Evolutionary conservation across 2,329 filamentous ascomycete genomes (phyloP), one percentile per base, ranked within the genome.

Genomic region (Trichophyton equinum): DNA sequence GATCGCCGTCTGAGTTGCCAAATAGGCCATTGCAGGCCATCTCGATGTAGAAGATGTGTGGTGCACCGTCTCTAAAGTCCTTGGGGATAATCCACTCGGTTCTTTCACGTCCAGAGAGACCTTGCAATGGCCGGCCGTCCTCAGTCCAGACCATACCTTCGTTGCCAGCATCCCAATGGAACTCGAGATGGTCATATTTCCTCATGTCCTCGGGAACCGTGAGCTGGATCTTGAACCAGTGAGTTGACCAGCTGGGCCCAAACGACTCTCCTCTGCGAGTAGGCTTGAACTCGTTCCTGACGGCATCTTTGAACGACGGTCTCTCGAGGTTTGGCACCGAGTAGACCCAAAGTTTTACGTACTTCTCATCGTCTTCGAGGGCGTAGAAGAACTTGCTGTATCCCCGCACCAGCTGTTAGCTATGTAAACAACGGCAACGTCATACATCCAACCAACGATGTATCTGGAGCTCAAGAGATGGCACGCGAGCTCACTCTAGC

Each of bases 1-100:
- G 84, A 72, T 95, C 90, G 20, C 87, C 87, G 0, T 87, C 81
- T 0, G 91, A 87, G 72, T 96, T 96, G 67, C 94, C 94, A 76
- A 97, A 97, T 91, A 97, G 97, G 73, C 87, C 86, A 73, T 99
- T 99, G 76, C 94, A 97, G 20, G 94, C 94, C 89, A 97, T 96
- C 77, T 99, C 94, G 65, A 99, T 86, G 73, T 96, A 99, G 68
- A 99, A 88, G 18, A 81, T 84, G 72, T 97, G 91, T 68, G 91
- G 83, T 71, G 92, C 85, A 59, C 90, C 91, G 72, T 96, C 89
- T 64, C 88, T 83, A 76, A 88, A 96, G 15, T 79, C 78, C 58
- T 89, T 79, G 7, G 94, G 92, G 51, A 99, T 79, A 62, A 96
- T 84, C 91, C 92, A 99, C 74, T 97, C 91, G 15, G 86, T 82